Evolutionary conservation across 495 filamentous ascomycete genomes (phyloP).

Genomic region (Aspergillus leporis): DNA sequence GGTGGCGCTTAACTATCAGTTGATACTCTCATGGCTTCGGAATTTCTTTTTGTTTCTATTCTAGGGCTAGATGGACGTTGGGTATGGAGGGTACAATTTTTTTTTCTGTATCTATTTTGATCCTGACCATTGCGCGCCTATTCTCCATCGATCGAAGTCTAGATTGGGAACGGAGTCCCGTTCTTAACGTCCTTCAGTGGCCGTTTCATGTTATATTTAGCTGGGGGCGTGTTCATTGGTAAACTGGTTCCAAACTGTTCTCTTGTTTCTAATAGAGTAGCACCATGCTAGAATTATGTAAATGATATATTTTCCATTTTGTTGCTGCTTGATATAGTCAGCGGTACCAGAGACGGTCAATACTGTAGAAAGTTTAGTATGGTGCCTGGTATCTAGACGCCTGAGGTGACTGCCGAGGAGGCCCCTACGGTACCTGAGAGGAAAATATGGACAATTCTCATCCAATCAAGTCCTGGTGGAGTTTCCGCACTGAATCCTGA

Average conservation of each 20-base stretch:
- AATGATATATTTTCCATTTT: too few species aligned
- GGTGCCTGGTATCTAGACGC: too few species aligned
- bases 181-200: conserved; percentile 1
- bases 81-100: background rate
- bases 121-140: conserved; percentile 1
- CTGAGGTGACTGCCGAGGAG: background rate
- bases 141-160: background rate
- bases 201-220: conserved; percentile 5
- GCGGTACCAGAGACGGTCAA: too few species aligned
- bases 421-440: background rate
- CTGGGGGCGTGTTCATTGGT: background rate
- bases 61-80: background rate
- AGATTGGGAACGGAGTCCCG: background rate
- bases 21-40: background rate
- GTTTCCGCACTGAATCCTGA: background rate
- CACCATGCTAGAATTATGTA: too few species aligned
- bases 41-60: background rate
- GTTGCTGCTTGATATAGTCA: too few species aligned
- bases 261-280: too few species aligned
- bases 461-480: background rate
- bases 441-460: background rate
- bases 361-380: too few species aligned
- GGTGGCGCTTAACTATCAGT: conserved; percentile 3
- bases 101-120: background rate
- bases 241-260: background rate